phyloP scores from a whole-genome alignment of 2,329 filamentous ascomycete species.

The Colletotrichum sp. region DNA sequence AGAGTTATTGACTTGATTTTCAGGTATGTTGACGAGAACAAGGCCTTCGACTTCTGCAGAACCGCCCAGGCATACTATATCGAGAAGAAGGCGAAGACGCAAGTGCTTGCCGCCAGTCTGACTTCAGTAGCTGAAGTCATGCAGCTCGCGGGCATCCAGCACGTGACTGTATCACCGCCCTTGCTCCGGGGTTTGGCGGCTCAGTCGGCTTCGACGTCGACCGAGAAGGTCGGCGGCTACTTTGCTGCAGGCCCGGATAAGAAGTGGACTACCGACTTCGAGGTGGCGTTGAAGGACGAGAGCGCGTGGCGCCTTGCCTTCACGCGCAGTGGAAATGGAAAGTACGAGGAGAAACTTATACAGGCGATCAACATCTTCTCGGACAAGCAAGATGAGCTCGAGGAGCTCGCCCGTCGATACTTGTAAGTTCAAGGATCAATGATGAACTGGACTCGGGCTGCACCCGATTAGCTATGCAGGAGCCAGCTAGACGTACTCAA shows the following conservation, averaged over 20 bases:
- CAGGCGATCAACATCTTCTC: constrained; percentile 64
- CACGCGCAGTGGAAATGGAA: constrained; percentile 48
- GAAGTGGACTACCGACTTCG: constrained; percentile 19
- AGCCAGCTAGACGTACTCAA: not conserved
- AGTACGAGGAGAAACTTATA: constrained; percentile 55
- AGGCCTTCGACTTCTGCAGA: constrained; percentile 55
- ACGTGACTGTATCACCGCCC: constrained; percentile 63
- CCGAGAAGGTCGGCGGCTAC: constrained; percentile 32
- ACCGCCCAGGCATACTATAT: constrained; percentile 59
- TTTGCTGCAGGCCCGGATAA: constrained; percentile 33
- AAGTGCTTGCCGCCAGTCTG: constrained; percentile 62
- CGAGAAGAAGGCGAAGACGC: constrained; percentile 42
- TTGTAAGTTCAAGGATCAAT: not conserved
- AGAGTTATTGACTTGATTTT: not conserved
- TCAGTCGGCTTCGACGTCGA: constrained; percentile 34
- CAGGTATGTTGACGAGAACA: constrained; percentile 53
- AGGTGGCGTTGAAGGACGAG: constrained; percentile 41
- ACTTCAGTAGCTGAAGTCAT: constrained; percentile 64
- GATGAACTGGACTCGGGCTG: not conserved
- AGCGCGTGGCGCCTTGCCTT: constrained; percentile 56
- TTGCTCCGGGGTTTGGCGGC: constrained; percentile 53
- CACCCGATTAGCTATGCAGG: not conserved
- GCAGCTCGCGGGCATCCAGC: constrained; percentile 59
- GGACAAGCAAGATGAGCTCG: constrained; percentile 58
- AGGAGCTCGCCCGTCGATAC: constrained; percentile 32